These are phyloP conservation scores for Cystobasidium tubakii DNA, from an alignment of 768 basidiomycete species.

Conservation along the genomic window DNA sequence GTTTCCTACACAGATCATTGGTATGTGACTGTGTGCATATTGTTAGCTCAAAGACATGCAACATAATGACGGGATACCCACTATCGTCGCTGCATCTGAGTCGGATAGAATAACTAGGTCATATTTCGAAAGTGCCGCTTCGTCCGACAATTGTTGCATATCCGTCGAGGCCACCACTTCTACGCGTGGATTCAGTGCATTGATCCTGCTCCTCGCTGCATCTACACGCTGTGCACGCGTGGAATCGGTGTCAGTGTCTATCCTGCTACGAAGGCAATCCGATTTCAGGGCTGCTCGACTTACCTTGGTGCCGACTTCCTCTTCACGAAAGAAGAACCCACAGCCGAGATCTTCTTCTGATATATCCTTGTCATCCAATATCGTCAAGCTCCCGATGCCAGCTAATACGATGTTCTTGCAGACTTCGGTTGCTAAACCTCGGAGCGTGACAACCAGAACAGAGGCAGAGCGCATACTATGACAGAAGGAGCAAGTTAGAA, in stretches of 20 bases:
- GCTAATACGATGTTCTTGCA: conserved; percentile 97
- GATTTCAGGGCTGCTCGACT: conserved; percentile 26
- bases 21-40: conserved; percentile 59
- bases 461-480: conserved; percentile 87
- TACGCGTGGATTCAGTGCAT: conserved; percentile 87
- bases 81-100: conserved; percentile 39
- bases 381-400: conserved; percentile 81
- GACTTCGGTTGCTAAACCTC: conserved; percentile 64
- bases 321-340: conserved; percentile 88
- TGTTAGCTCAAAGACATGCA: neutral
- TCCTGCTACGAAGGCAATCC: neutral
- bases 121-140: conserved; percentile 58
- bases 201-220: conserved; percentile 75
- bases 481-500: conserved; percentile 44
- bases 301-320: conserved; percentile 85
- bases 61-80: conserved; percentile 10
- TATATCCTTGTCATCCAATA: conserved; percentile 73
- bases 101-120: conserved; percentile 55
- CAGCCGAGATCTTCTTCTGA: conserved; percentile 78
- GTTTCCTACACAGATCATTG: conserved; percentile 70
- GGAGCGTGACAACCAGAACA: conserved; percentile 42
- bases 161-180: conserved; percentile 64
- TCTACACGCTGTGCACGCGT: conserved; percentile 65
- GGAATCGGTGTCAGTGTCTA: neutral
- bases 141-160: conserved; percentile 53